Evolutionary conservation across 129 eudicot species (phyloP).

Genomic region (Flaveria brownii): DNA sequence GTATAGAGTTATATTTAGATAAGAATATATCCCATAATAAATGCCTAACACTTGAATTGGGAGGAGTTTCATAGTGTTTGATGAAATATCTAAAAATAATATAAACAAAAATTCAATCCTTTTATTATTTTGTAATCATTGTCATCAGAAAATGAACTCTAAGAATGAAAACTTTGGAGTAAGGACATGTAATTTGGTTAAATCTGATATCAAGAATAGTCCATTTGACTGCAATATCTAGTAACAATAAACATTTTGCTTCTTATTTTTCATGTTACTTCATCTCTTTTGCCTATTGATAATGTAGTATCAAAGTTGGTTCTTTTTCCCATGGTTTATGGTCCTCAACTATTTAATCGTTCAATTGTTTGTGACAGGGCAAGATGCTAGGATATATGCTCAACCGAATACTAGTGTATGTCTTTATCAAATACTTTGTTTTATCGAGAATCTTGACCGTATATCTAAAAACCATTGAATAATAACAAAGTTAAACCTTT

Average conservation of each 20-base stretch:
- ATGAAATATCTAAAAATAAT: too few relatives aligned
- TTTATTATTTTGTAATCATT: not conserved
- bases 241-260: not conserved
- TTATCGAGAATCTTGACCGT: not conserved
- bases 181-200: not conserved
- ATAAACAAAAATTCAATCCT: too few relatives aligned
- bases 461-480: not conserved
- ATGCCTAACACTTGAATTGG: conserved; percentile 4
- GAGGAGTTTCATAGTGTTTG: not conserved
- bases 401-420: conserved; percentile 84
- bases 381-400: conserved; percentile 85
- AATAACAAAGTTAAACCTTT: not conserved
- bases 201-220: not conserved
- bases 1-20: conserved; percentile 15
- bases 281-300: conserved; percentile 6
- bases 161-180: not conserved
- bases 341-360: not conserved
- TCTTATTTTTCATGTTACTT: not conserved
- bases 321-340: not conserved
- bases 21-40: not conserved
- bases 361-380: conserved; percentile 44
- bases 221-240: not conserved
- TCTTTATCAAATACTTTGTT: conserved; percentile 16
- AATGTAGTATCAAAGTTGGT: not conserved
- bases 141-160: not conserved